These are phyloP conservation scores for Ophidiomyces ophidiicola DNA, from an alignment of 2,329 filamentous ascomycete species.

Conservation along the genomic window DNA sequence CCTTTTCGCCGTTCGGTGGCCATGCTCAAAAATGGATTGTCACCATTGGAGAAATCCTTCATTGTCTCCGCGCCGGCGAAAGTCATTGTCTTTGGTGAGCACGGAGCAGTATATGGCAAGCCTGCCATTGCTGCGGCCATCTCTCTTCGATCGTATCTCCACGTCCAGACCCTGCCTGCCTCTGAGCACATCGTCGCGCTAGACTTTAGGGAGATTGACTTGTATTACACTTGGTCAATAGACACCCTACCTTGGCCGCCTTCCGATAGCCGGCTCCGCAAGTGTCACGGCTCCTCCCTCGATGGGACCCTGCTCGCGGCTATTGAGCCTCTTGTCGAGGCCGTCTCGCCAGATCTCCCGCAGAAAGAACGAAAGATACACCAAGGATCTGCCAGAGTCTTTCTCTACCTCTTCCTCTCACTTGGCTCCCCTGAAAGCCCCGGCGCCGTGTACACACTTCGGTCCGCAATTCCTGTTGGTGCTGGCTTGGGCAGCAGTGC, in stretches of 20 bases:
- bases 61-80: conserved; percentile 99
- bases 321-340: conserved; percentile 63
- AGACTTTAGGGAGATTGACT: conserved; percentile 78
- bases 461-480: conserved; percentile 76
- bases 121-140: conserved; percentile 90
- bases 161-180: conserved; percentile 87
- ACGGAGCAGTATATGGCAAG: conserved; percentile 96
- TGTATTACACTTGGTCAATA: conserved; percentile 88
- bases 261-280: conserved; percentile 85
- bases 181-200: conserved; percentile 77
- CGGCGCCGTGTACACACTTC: conserved; percentile 67
- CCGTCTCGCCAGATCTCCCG: conserved; percentile 54
- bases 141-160: conserved; percentile 87
- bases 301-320: conserved; percentile 71
- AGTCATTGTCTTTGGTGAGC: conserved; percentile 95
- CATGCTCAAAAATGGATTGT: no score
- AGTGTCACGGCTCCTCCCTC: conserved; percentile 70
- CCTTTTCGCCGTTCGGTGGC: no score
- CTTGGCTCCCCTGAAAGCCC: conserved; percentile 61
- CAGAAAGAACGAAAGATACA: conserved; percentile 72
- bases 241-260: conserved; percentile 81
- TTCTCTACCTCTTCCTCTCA: conserved; percentile 75
- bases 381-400: conserved; percentile 64
- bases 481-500: conserved; percentile 80
- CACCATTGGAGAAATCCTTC: no score